Evolutionary conservation across 257 asterid genomes (phyloP).

Genomic region (Ligustrum vulgare): DNA sequence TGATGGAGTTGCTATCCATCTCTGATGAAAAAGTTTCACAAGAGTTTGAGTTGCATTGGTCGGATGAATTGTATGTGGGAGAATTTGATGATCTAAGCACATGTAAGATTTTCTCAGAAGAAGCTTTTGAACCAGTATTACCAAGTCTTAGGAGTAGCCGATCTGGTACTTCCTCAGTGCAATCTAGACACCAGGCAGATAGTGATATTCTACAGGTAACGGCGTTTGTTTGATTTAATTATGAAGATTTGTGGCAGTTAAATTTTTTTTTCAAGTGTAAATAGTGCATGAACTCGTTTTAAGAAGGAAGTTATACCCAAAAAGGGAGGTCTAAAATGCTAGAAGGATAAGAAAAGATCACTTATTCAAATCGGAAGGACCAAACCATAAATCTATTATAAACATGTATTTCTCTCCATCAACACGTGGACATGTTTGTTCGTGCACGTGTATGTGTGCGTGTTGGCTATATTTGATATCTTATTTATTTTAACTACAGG

Average conservation of each 20-base stretch:
- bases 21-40: slow-evolving; percentile 38
- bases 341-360: neutral
- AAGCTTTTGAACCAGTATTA: slow-evolving; percentile 37
- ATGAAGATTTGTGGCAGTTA: slow-evolving; percentile 5
- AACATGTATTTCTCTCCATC: neutral
- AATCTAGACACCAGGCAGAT: slow-evolving; percentile 36
- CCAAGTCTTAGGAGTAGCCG: slow-evolving; percentile 40
- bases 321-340: neutral
- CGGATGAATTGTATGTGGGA: slow-evolving; percentile 63
- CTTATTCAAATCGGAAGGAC: neutral
- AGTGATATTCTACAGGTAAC: slow-evolving; percentile 63
- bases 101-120: slow-evolving; percentile 44
- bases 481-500: slow-evolving; percentile 35
- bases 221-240: slow-evolving; percentile 2
- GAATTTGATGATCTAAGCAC: slow-evolving; percentile 57
- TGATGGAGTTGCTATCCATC: slow-evolving; percentile 63
- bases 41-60: slow-evolving; percentile 46
- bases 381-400: neutral
- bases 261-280: slow-evolving; percentile 13
- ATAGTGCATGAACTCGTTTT: neutral
- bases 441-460: neutral
- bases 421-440: neutral
- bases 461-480: slow-evolving; percentile 5
- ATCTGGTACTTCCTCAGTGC: slow-evolving; percentile 28
- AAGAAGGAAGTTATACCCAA: neutral